phyloP scores from a whole-genome alignment of 768 basidiomycete genomes.

The Boletus fagicola region DNA sequence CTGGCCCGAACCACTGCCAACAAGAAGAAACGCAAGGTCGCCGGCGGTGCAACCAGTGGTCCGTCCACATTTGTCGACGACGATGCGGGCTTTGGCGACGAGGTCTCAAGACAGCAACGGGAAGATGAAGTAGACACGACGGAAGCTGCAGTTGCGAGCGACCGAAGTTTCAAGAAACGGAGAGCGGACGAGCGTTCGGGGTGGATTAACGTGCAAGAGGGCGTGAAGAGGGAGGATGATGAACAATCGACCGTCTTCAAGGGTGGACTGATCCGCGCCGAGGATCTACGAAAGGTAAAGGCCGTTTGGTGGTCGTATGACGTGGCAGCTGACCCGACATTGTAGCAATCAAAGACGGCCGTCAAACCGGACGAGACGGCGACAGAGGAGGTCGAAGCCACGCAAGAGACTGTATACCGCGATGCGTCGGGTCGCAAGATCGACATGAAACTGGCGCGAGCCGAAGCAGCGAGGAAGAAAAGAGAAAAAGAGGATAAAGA shows the following conservation, averaged over 20 bases:
- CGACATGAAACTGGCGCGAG: conserved; percentile 80
- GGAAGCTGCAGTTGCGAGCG: conserved; percentile 70
- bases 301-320: not conserved
- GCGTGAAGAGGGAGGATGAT: conserved; percentile 50
- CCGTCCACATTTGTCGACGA: conserved; percentile 56
- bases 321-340: not conserved
- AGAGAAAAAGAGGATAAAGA: conserved; percentile 83
- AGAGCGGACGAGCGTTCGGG: conserved; percentile 52
- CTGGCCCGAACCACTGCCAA: conserved; percentile 59
- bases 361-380: conserved; percentile 39
- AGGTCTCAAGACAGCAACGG: conserved; percentile 43
- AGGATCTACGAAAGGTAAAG: conserved; percentile 63
- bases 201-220: conserved; percentile 69
- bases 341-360: conserved; percentile 41
- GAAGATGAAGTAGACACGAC: conserved; percentile 52
- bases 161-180: conserved; percentile 79
- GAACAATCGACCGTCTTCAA: conserved; percentile 65
- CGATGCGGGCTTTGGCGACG: conserved; percentile 65
- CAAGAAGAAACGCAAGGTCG: conserved; percentile 68
- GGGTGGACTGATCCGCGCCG: conserved; percentile 78
- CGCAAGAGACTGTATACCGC: conserved; percentile 92
- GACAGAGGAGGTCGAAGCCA: conserved; percentile 49
- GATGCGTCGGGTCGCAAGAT: conserved; percentile 86
- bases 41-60: conserved; percentile 21
- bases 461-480: conserved; percentile 79